Base-by-base conservation (phyloP, 1,284 basidiomycete genomes). In the Cutaneotrichosporon sp. region DNA sequence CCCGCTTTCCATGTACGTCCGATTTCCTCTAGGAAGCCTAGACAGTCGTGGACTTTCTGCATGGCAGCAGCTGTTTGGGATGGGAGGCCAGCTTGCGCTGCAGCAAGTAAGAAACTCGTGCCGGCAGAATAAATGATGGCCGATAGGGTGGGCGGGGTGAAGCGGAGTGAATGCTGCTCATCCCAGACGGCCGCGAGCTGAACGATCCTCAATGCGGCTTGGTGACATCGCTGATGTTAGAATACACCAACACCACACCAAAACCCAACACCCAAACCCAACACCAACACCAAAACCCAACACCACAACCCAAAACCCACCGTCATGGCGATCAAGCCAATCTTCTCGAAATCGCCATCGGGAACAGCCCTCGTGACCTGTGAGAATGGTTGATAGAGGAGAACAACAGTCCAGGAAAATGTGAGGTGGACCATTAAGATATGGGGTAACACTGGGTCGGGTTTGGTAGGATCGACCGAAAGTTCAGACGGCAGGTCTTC, bases 101-200 rank as follows among this genome's bases (percentile, higher is more conserved):
- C 63, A 0, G 66, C 63, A 14, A 68, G 59, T 1, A 68, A 46
- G 56, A 68, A 65, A 8, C 58, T 58, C 4, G 87, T 89, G 18
- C 87, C 88, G 0, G 88, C 86, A 8, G 85, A 84, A 74, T 88
- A 90, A 56, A 86, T 81, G 52, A 85, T 84, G 70, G 89, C 87
- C 32, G 87, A 82, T 55, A 87, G 80, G 6, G 87, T 87, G 52
- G 88, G 84, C 0, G 88, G 86, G 18, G 84, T 81, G 69, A 85
- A 88, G 32, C 88, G 86, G 5, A 89, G 79, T 1, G 82, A 81
- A 71, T 88, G 89, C 18, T 85, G 81, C 10, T 78, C 76, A 53
- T 84, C 81, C 85, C 86, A 89, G 2, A 84, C 84, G 1, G 79
- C 81, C 3, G 86, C 79, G 0, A 89, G 81, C 13, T 85, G 83